These are phyloP conservation scores for Malus fusca DNA, from an alignment of 306 rosid genomes.

Conservation along the genomic window DNA sequence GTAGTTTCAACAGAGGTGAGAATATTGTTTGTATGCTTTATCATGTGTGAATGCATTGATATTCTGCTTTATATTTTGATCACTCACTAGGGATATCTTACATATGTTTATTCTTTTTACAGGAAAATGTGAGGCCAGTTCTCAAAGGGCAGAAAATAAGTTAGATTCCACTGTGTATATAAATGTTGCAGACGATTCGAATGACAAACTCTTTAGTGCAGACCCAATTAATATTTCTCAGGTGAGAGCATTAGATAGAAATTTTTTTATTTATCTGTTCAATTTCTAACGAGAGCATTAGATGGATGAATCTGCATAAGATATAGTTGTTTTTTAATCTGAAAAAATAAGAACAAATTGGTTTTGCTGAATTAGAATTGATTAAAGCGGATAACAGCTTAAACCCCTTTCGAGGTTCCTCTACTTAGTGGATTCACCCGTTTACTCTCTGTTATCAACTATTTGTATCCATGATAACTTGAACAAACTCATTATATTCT, in stretches of 20 bases:
- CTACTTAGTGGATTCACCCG: background rate
- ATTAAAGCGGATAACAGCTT: background rate
- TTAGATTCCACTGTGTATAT: conserved; percentile 25
- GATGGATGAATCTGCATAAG: background rate
- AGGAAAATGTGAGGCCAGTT: conserved; percentile 50
- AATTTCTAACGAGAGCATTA: background rate
- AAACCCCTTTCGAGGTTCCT: background rate
- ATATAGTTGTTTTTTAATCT: background rate
- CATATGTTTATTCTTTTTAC: conserved; percentile 22
- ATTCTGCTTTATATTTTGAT: conserved; percentile 4
- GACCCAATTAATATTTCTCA: conserved; percentile 22
- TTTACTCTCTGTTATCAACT: background rate
- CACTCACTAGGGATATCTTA: conserved; percentile 12
- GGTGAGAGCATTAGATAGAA: conserved; percentile 37
- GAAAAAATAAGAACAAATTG: background rate
- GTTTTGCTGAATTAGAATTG: background rate
- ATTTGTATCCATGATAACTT: background rate
- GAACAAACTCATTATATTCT: background rate
- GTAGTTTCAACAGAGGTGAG: conserved; percentile 41
- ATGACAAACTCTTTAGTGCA: conserved; percentile 14
- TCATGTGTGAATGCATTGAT: background rate
- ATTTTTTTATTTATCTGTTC: background rate
- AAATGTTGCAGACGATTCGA: conserved; percentile 31
- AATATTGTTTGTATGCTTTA: background rate
- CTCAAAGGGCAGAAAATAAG: conserved; percentile 30